Percentiles rank a stretch among this genome's conserved stretches.
Evolutionary conservation across 169 alveolate species (phyloP).

Genomic region (Cryptosporidium sp.): DNA sequence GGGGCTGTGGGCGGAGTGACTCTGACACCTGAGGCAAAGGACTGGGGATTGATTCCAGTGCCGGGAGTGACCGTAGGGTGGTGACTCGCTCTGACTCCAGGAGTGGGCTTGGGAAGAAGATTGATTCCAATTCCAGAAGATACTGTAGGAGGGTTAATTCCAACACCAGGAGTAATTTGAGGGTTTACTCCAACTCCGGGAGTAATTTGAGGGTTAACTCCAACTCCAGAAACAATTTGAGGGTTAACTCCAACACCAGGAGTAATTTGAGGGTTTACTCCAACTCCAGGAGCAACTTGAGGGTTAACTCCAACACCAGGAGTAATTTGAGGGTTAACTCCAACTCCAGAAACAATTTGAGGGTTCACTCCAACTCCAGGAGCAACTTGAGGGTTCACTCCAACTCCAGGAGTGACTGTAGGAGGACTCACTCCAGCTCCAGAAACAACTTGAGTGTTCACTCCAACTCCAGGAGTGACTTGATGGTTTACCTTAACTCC

Average conservation of each 20-base stretch:
- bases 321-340: neutral
- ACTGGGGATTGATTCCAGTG: no score
- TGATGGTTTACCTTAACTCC: neutral
- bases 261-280: neutral
- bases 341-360: neutral
- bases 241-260: neutral
- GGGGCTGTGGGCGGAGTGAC: no score
- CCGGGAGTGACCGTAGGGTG: neutral
- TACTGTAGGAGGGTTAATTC: neutral
- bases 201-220: neutral
- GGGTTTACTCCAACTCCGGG: neutral
- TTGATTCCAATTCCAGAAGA: neutral
- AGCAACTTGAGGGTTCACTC: no score
- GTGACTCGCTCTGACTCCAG: neutral
- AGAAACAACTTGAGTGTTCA: no score
- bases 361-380: neutral
- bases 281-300: neutral
- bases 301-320: no score
- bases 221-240: no score
- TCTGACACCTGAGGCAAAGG: no score
- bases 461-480: no score
- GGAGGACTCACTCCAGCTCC: neutral
- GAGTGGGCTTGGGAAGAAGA: no score
- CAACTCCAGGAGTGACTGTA: neutral
- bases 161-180: neutral